Percentiles rank a stretch among this genome's conserved stretches.
phyloP scores from a whole-genome alignment of 2,329 filamentous ascomycete genomes.

The Aspergillus ochraceoroseus region DNA sequence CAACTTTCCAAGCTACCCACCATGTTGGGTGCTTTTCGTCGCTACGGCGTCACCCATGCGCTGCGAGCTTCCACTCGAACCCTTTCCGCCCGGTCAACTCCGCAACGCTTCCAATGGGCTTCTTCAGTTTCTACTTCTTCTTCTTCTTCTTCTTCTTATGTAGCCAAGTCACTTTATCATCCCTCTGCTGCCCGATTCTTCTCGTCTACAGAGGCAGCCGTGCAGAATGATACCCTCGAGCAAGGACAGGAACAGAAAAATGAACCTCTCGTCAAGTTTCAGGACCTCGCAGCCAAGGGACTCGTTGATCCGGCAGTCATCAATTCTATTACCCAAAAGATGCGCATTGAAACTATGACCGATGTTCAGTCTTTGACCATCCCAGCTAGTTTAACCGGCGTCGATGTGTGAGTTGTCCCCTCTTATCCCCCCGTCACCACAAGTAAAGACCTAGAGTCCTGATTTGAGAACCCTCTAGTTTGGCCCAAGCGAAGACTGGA shows the following conservation, averaged over 20 bases:
- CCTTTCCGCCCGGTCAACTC: conserved; percentile 26
- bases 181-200: conserved; percentile 27
- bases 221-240: conserved; percentile 17
- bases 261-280: conserved; percentile 9
- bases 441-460: conserved; percentile 21
- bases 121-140: conserved; percentile 18
- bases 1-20: conserved; percentile 14
- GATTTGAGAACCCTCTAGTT: conserved; percentile 43
- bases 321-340: conserved; percentile 61
- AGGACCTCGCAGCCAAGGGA: conserved; percentile 31
- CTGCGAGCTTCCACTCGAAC: conserved; percentile 34
- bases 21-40: conserved; percentile 41
- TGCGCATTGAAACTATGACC: conserved; percentile 82
- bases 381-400: conserved; percentile 69
- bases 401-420: conserved; percentile 64
- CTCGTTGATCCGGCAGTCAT: conserved; percentile 62
- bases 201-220: conserved; percentile 26
- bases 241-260: conserved; percentile 1
- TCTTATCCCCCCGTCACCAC: not conserved
- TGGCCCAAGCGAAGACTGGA: conserved; percentile 94
- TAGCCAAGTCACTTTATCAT: conserved; percentile 30
- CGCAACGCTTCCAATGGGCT: conserved; percentile 30
- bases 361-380: conserved; percentile 86
- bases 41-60: conserved; percentile 36
- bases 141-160: conserved; percentile 15